phyloP scores from a whole-genome alignment of 495 filamentous ascomycete species.

The Hyaloscypha finlandica region DNA sequence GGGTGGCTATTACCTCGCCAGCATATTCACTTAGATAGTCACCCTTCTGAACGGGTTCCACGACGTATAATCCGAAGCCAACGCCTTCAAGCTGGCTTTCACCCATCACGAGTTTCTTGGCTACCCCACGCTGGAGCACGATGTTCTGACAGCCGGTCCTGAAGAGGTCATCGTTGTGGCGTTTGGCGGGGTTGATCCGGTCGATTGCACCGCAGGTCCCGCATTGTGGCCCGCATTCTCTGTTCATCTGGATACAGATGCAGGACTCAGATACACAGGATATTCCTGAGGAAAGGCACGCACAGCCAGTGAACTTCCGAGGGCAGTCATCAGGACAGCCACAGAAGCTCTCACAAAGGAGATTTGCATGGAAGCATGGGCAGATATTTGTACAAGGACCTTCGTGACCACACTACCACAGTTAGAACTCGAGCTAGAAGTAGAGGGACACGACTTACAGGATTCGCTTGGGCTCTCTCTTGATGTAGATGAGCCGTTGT shows the following conservation, averaged over 20 bases:
- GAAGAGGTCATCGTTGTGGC: constrained; percentile 51
- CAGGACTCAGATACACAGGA: constrained; percentile 26
- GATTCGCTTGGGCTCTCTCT: constrained; percentile 27
- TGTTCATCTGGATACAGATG: constrained; percentile 33
- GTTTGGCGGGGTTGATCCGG: constrained; percentile 60
- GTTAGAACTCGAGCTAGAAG: background rate
- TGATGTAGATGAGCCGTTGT: constrained; percentile 31
- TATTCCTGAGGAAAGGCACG: constrained; percentile 47
- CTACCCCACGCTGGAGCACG: constrained; percentile 58
- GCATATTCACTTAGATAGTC: constrained; percentile 73
- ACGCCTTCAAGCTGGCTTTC: constrained; percentile 55
- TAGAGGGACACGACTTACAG: constrained; percentile 21
- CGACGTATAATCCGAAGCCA: constrained; percentile 65
- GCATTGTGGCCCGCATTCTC: constrained; percentile 75
- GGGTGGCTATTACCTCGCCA: constrained; percentile 48
- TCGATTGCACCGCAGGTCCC: constrained; percentile 63
- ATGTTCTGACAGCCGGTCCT: constrained; percentile 62
- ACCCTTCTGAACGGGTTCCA: constrained; percentile 58
- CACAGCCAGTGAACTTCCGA: constrained; percentile 66
- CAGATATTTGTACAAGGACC: constrained; percentile 41
- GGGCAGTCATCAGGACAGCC: constrained; percentile 59
- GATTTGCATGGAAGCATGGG: constrained; percentile 50
- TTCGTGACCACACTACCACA: constrained; percentile 23
- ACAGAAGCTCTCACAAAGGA: constrained; percentile 71
- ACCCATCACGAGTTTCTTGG: constrained; percentile 62